Base-by-base conservation (phyloP, 2,329 filamentous ascomycete genomes). In the Dactylellina drechsleri region DNA sequence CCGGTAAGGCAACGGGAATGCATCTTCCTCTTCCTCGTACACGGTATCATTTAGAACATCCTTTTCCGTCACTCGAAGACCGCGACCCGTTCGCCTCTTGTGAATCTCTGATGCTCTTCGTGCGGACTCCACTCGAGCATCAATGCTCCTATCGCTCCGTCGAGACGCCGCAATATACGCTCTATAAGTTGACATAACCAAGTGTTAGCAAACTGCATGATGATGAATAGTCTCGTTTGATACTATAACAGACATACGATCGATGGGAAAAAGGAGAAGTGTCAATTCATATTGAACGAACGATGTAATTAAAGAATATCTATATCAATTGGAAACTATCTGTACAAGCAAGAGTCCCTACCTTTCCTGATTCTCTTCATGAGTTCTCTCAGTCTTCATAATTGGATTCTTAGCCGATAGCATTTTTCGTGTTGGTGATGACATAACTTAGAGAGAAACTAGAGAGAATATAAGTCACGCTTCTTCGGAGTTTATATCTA, bases 21-120 rank as follows among this genome's bases (percentile, higher is more conserved):
- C 91, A 78, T 96, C 92, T 62, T 96, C 93, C 80, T 96, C 92
- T 82, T 97, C 93, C 80, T 97, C 93, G 80, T 97, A 97, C 92
- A 97, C 96, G 81, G 96, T 92, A 81, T 97, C 93, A 77, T 92
- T 93, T 78, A 91, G 85, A 12, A 97, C 93, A 82, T 95, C 93
- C 79, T 95, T 87, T 81, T 93, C 91, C 26, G 90, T 93, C 70
- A 97, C 91, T 78, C 89, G 89, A 73, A 97, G 86, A 1, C 87
- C 88, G 78, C 92, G 91, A 45, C 93, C 94, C 0, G 93, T 97
- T 16, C 93, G 89, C 81, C 90, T 87, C 83, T 93, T 92, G 85
- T 97, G 93, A 43, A 97, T 92, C 79, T 92, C 89, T n/a, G 93
- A 97, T 4, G 93, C 93, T 82, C 92, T 88, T 60, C 89, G 87